Evolutionary conservation across 106 monocot species (phyloP), one percentile per base, ranked within the genome.

Genomic region (Ottelia alismoides): DNA sequence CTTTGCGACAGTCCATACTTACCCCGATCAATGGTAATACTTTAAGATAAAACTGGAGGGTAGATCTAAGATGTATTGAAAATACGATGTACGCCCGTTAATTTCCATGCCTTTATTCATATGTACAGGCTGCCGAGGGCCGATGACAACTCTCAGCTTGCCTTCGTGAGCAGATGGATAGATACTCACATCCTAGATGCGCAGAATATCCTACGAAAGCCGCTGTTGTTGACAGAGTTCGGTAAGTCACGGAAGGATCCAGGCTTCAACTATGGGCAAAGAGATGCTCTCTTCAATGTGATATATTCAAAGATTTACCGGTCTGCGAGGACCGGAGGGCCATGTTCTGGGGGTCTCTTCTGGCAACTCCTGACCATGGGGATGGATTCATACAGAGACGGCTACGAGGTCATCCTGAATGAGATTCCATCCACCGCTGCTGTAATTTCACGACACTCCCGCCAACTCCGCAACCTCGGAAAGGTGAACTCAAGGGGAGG

Each of bases 1-100:
- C 52, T 90, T 90, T 11, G 89, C 89, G 30, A 90, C 89, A n/a
- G 29, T 90, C 31, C 89, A 84, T 62, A 84, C 79, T 12, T 90
- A 90, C 47, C 89, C 89, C 18, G 89, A 90, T 51, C 80, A 80
- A 72, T 90, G 89, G 88, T 89, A 76, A 27, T n/a, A n/a, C n/a
- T n/a, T n/a, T n/a, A n/a, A n/a, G n/a, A n/a, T n/a, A n/a, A n/a
- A n/a, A n/a, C n/a, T n/a, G n/a, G n/a, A n/a, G n/a, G n/a, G n/a
- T n/a, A n/a, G n/a, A n/a, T n/a, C n/a, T n/a, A n/a, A n/a, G n/a
- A n/a, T n/a, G n/a, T n/a, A n/a, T n/a, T n/a, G n/a, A n/a, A n/a
- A n/a, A n/a, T n/a, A n/a, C n/a, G n/a, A n/a, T n/a, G n/a, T n/a
- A n/a, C n/a, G n/a, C n/a, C n/a, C n/a, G n/a, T n/a, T n/a, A n/a